Evolutionary conservation across 257 asterid species (phyloP).

Genomic region (Scutellaria galericulata): DNA sequence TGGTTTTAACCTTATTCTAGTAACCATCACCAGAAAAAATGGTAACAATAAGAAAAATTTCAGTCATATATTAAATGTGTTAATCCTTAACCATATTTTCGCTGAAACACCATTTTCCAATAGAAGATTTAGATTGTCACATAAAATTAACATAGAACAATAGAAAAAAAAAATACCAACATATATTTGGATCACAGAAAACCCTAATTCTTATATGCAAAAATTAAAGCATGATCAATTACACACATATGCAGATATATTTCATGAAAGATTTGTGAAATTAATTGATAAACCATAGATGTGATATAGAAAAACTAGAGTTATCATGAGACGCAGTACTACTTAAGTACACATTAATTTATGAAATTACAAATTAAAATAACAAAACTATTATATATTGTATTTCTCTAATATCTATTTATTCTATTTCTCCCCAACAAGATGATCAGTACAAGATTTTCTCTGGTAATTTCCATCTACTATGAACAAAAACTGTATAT

Average conservation of each 20-base stretch:
- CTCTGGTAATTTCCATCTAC: conserved; percentile 31
- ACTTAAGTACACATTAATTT: too few relatives aligned
- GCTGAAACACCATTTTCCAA: not conserved
- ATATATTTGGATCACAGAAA: too few relatives aligned
- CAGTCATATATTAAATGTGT: not conserved
- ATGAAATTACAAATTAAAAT: not conserved
- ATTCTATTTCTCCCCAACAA: conserved; percentile 23
- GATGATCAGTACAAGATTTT: conserved; percentile 37
- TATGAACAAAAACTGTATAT: conserved; percentile 21
- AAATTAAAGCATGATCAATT: not conserved
- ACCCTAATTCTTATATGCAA: not conserved
- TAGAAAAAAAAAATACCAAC: not conserved
- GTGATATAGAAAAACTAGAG: not conserved
- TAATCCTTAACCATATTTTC: not conserved
- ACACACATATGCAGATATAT: not conserved
- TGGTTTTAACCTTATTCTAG: not conserved
- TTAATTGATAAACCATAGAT: not conserved
- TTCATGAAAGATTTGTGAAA: not conserved
- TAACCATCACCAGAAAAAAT: not conserved
- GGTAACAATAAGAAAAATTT: not conserved
- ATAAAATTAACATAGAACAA: not conserved
- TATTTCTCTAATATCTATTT: conserved; percentile 24
- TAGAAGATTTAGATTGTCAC: not conserved
- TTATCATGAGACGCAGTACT: not conserved
- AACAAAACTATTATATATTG: too few relatives aligned